A percentile compares a stretch with the other conserved stretches of the same genome.
Evolutionary conservation across 2,329 filamentous ascomycete genomes (phyloP).

Genomic region (Talaromyces rugulosus): DNA sequence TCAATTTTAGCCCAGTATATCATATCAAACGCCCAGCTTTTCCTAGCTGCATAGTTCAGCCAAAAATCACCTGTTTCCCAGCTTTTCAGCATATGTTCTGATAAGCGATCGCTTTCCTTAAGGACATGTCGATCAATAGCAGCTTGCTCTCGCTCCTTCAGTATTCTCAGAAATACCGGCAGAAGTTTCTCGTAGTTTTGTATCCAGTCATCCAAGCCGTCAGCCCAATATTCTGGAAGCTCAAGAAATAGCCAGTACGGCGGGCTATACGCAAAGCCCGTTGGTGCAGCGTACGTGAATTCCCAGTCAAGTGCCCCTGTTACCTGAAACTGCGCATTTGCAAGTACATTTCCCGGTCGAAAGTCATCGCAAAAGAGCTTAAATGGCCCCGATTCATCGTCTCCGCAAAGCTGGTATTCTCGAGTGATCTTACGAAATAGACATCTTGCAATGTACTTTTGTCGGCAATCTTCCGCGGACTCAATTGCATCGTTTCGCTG

Average conservation of each 20-base stretch:
- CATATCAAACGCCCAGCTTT: constrained; percentile 22
- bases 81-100: constrained; percentile 16
- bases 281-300: constrained; percentile 23
- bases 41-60: constrained; percentile 17
- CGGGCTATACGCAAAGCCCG: constrained; percentile 20
- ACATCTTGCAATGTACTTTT: constrained; percentile 24
- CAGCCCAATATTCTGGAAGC: constrained; percentile 26
- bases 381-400: constrained; percentile 23
- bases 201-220: constrained; percentile 31
- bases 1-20: constrained; percentile 25
- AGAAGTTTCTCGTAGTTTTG: constrained; percentile 31
- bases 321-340: constrained; percentile 19
- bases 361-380: constrained; percentile 26
- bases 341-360: constrained; percentile 23
- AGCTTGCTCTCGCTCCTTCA: constrained; percentile 14
- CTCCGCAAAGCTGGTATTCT: constrained; percentile 12
- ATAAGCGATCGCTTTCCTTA: constrained; percentile 12
- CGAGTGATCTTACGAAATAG: constrained; percentile 21
- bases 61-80: constrained; percentile 22
- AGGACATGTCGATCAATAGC: constrained; percentile 9
- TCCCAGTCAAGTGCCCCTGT: constrained; percentile 26
- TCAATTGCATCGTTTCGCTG: constrained; percentile 26
- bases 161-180: constrained; percentile 14
- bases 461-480: constrained; percentile 20
- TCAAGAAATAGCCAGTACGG: constrained; percentile 26